A percentile compares a stretch with the other conserved stretches of the same genome.
These are phyloP conservation scores for Atkinsonella texensis DNA, from an alignment of 2,329 filamentous ascomycete species.

Conservation along the genomic window DNA sequence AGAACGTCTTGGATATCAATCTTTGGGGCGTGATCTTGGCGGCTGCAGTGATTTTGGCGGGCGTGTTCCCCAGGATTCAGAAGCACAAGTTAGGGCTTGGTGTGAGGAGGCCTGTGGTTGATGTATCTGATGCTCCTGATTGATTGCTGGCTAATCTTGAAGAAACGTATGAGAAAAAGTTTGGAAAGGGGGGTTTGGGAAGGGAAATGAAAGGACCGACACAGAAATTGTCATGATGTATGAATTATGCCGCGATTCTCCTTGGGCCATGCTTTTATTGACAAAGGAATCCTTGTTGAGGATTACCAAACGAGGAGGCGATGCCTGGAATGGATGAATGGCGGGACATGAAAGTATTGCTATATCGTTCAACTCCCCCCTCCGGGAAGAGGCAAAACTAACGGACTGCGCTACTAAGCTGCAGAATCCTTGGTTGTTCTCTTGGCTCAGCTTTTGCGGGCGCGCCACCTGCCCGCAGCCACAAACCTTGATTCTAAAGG, in stretches of 20 bases:
- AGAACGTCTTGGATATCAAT: constrained; percentile 55
- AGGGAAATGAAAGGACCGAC: not conserved
- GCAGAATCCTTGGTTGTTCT: too few species aligned
- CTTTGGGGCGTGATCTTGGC: constrained; percentile 65
- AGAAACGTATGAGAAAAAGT: not conserved
- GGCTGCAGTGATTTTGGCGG: constrained; percentile 52
- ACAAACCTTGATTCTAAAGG: too few species aligned
- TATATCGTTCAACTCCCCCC: too few species aligned
- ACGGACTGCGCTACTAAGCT: too few species aligned
- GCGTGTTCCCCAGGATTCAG: constrained; percentile 68
- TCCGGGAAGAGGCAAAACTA: too few species aligned
- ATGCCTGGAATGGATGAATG: not conserved
- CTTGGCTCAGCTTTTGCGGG: too few species aligned
- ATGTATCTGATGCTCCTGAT: not conserved
- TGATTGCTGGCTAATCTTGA: not conserved
- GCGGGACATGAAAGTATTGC: not conserved
- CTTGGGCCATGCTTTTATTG: too few species aligned
- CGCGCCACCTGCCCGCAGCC: too few species aligned
- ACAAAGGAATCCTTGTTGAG: too few species aligned
- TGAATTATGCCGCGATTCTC: not conserved
- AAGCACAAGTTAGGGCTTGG: constrained; percentile 48
- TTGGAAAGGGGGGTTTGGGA: too few species aligned
- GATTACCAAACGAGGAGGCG: not conserved
- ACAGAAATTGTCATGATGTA: not conserved
- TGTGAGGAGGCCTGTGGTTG: not conserved